These are phyloP conservation scores for Zygosaccharomyces bisporus DNA, from an alignment of 805 yeast genomes.

Conservation along the genomic window DNA sequence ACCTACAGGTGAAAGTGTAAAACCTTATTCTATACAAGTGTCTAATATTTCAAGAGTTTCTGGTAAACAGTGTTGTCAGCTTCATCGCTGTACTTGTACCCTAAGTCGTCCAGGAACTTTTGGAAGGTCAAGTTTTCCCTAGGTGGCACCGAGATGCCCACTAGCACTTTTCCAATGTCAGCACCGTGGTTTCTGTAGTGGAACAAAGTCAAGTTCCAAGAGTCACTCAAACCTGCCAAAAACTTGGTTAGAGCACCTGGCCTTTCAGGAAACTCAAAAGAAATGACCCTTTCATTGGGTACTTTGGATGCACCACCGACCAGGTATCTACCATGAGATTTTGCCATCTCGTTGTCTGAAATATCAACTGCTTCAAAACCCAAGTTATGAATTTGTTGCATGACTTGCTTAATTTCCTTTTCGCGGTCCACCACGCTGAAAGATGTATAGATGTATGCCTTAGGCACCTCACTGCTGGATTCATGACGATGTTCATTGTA, in stretches of 20 bases:
- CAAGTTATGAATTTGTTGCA: constrained; percentile 51
- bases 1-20: too few relatives aligned
- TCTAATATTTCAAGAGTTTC: constrained; percentile 55
- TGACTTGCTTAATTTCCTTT: constrained; percentile 64
- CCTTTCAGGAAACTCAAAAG: constrained; percentile 95
- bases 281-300: constrained; percentile 68
- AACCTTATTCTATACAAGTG: background rate
- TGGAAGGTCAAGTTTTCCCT: constrained; percentile 62
- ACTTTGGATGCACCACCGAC: constrained; percentile 86
- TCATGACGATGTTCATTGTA: constrained; percentile 44
- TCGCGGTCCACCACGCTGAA: constrained; percentile 77
- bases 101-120: constrained; percentile 62
- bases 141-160: constrained; percentile 83
- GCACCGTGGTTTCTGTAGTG: constrained; percentile 97
- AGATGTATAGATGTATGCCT: constrained; percentile 82
- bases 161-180: constrained; percentile 87
- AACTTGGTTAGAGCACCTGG: constrained; percentile 91
- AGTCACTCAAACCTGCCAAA: constrained; percentile 61
- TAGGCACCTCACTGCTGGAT: constrained; percentile 37
- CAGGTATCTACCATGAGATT: constrained; percentile 90
- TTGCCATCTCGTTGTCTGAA: constrained; percentile 91
- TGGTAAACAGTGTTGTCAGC: constrained; percentile 82
- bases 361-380: constrained; percentile 80
- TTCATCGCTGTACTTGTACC: constrained; percentile 76
- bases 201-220: constrained; percentile 92